phyloP scores from a whole-genome alignment of 192 early-diverging fungal species.

The Dissophora ornata region DNA sequence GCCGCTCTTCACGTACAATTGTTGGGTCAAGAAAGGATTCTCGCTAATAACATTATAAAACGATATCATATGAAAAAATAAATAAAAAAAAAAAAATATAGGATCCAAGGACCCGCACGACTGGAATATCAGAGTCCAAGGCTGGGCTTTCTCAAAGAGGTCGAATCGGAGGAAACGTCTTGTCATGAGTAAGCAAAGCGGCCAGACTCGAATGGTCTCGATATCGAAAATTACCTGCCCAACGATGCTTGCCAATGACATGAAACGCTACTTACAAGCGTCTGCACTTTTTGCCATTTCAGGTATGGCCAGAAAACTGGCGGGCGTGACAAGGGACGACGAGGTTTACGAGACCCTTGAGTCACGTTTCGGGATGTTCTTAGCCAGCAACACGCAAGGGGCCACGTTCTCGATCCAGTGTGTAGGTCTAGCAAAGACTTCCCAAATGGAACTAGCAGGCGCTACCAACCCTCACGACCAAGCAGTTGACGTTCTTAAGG shows the following conservation, averaged over 20 bases:
- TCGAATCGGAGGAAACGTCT: slow-evolving; percentile 52
- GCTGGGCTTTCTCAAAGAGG: slow-evolving; percentile 56
- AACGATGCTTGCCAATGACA: no score
- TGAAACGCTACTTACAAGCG: no score
- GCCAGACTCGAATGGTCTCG: no score
- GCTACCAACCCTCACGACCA: slow-evolving; percentile 41
- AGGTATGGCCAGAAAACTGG: slow-evolving; percentile 55
- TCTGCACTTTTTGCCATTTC: no score
- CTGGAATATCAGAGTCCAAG: slow-evolving; percentile 53
- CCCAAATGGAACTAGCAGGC: slow-evolving; percentile 44
- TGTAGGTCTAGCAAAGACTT: slow-evolving; percentile 55
- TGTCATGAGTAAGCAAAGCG: slow-evolving; percentile 36
- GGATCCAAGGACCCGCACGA: slow-evolving; percentile 49
- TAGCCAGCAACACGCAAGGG: slow-evolving; percentile 62
- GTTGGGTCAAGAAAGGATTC: no score
- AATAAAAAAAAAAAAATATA: slow-evolving; percentile 15
- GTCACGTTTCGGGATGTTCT: slow-evolving; percentile 59
- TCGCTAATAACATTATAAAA: no score
- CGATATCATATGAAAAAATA: no score
- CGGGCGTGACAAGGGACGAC: slow-evolving; percentile 54
- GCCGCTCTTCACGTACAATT: no score
- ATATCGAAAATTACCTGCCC: no score
- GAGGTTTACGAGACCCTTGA: slow-evolving; percentile 49
- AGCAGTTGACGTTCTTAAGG: slow-evolving; percentile 25
- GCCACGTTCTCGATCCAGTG: slow-evolving; percentile 60